Evolutionary conservation across 441 rosid genomes (phyloP), one percentile per base, ranked within the genome.

Genomic region (Populus tomentosa): DNA sequence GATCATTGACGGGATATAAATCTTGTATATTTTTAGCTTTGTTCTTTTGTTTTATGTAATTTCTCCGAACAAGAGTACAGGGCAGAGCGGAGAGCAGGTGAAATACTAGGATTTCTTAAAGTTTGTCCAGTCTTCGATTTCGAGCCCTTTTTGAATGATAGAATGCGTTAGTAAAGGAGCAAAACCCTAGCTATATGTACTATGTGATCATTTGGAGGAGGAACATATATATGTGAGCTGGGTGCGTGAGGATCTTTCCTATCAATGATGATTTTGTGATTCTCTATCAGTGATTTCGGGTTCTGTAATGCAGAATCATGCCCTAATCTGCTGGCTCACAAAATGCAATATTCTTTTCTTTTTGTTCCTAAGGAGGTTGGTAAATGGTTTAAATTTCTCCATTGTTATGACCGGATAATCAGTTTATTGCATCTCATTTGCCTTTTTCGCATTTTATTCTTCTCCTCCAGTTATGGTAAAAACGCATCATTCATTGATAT

Each of bases 401-500:
- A 1, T 18, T 53, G 61, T 28, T 16, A 5, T 53, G 61, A 53
- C 61, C 61, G 21, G n/a, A 53, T 53, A 16, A 53, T 53, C 3
- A 53, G n/a, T 53, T 53, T 18, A 16, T 18, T 18, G 61, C 61
- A 16, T 16, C 61, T 53, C 61, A 53, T 16, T 53, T 53, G 61
- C 61, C 61, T 53, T 6, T 5, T 53, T 53, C 18, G 1, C 2
- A 28, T 53, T 53, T 53, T 53, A 53, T 16, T 53, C 7, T 53
- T 53, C 61, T 18, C 7, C 61, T 18, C 61, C 61, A 18, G 61
- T 53, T 16, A 53, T 53, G 61, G 8, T 53, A 1, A 53, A 53
- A 53, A 16, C 59, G 0, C 61, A 1, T 28, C 30, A 28, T 92
- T 53, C 61, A 53, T 53, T 53, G 61, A 18, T 16, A 53, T 53